A percentile compares a stretch with the other conserved stretches of the same genome.
phyloP scores from a whole-genome alignment of 1,139 yeast species.

The Candida sp. region DNA sequence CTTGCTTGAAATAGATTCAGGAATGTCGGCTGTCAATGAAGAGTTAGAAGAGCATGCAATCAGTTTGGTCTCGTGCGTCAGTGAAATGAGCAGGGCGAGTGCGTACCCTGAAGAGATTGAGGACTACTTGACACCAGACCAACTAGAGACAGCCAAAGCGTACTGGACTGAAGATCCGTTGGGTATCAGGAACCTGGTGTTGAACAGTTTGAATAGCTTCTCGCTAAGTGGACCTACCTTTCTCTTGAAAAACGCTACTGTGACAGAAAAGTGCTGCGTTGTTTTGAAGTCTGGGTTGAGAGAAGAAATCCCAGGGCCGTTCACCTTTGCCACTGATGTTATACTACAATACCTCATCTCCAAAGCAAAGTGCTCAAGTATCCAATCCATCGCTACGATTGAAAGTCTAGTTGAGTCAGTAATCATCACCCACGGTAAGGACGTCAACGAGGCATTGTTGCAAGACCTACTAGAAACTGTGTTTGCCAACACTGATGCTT shows the following conservation, averaged over 20 bases:
- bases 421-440: constrained; percentile 34
- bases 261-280: constrained; percentile 60
- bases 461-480: constrained; percentile 28
- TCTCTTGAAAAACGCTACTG: constrained; percentile 32
- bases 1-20: constrained; percentile 22
- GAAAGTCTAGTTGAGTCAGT: constrained; percentile 47
- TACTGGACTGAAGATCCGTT: constrained; percentile 50
- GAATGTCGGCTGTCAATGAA: not conserved
- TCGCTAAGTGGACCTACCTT: constrained; percentile 38
- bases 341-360: constrained; percentile 50
- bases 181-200: constrained; percentile 41
- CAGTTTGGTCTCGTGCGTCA: constrained; percentile 64
- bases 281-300: constrained; percentile 60
- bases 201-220: constrained; percentile 41
- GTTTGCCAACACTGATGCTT: constrained; percentile 40
- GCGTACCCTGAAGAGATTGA: constrained; percentile 61
- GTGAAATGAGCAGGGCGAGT: constrained; percentile 72
- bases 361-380: constrained; percentile 34
- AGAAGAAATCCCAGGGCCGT: constrained; percentile 61
- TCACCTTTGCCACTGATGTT: constrained; percentile 50
- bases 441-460: constrained; percentile 32
- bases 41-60: constrained; percentile 44
- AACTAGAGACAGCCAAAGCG: constrained; percentile 21
- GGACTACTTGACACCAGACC: constrained; percentile 36
- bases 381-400: constrained; percentile 40